These are phyloP conservation scores for Gossypium australe DNA, from an alignment of 345 rosid genomes.

Conservation along the genomic window DNA sequence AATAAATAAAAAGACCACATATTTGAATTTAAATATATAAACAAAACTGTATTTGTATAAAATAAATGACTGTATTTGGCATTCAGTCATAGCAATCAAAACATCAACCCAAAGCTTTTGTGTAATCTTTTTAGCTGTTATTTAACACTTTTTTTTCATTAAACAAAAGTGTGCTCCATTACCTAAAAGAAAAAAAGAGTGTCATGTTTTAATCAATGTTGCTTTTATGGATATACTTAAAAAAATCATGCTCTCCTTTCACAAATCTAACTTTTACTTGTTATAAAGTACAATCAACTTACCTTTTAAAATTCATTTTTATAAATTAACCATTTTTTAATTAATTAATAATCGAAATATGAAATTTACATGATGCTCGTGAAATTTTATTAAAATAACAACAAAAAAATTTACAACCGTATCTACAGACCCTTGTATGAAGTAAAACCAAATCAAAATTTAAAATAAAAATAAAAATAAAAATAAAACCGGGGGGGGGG, in stretches of 20 bases:
- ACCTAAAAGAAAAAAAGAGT: background rate
- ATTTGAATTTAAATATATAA: too few species aligned
- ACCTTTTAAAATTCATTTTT: too few species aligned
- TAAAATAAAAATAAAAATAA: too few species aligned
- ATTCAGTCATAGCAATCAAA: background rate
- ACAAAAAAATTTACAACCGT: background rate
- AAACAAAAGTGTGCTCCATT: background rate
- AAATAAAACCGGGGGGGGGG: too few species aligned
- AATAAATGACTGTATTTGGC: too few species aligned
- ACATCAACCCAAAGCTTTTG: background rate
- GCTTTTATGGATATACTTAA: background rate
- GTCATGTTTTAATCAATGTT: background rate
- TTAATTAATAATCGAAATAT: too few species aligned
- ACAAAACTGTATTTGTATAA: too few species aligned
- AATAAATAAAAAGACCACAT: too few species aligned
- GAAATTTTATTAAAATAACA: background rate
- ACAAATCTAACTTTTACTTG: background rate
- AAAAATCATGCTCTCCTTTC: background rate
- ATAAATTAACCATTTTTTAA: too few species aligned
- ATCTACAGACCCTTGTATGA: background rate
- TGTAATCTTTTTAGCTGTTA: conserved; percentile 1
- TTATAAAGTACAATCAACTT: background rate
- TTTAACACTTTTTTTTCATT: background rate
- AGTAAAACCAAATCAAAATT: background rate
- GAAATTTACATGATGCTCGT: background rate